These are phyloP conservation scores for Arabis hirsuta DNA, from an alignment of 345 rosid genomes.

Conservation along the genomic window DNA sequence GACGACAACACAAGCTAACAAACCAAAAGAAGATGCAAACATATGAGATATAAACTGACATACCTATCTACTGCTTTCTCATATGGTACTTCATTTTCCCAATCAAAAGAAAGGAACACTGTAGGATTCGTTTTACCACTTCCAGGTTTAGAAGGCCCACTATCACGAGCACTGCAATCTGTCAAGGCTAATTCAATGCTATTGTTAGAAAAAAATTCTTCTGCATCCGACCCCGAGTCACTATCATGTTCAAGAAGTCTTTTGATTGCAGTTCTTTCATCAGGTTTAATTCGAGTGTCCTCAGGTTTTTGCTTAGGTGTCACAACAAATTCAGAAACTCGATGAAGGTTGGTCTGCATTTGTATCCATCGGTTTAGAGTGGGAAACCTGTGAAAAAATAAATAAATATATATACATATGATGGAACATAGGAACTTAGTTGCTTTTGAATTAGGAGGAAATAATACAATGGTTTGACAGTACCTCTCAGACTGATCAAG, in stretches of 20 bases:
- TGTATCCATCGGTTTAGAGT: conserved; percentile 98
- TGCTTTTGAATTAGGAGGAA: conserved; percentile 22
- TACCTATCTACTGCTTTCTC: conserved; percentile 91
- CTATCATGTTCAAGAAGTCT: conserved; percentile 77
- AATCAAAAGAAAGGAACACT: conserved; percentile 87
- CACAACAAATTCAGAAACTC: conserved; percentile 90
- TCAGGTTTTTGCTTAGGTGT: conserved; percentile 62
- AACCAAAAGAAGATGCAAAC: conserved; percentile 17
- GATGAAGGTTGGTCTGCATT: conserved; percentile 94
- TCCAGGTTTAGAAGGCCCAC: conserved; percentile 52
- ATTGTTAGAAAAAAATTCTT: conserved; percentile 53
- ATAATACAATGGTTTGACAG: conserved; percentile 25
- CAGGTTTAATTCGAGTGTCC: conserved; percentile 57
- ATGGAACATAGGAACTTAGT: conserved; percentile 30
- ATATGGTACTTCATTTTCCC: conserved; percentile 91
- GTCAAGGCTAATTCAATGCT: conserved; percentile 47
- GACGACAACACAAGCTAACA: conserved; percentile 3
- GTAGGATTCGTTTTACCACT: conserved; percentile 57
- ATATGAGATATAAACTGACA: conserved; percentile 15
- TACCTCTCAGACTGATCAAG: conserved; percentile 99
- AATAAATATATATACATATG: background rate
- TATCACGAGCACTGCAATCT: conserved; percentile 56
- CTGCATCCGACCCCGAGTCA: conserved; percentile 78
- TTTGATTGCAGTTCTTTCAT: conserved; percentile 67
- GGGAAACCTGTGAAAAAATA: conserved; percentile 63